Evolutionary conservation across 192 early-diverging fungal species (phyloP).

Genomic region (Rhizophagus sp.): DNA sequence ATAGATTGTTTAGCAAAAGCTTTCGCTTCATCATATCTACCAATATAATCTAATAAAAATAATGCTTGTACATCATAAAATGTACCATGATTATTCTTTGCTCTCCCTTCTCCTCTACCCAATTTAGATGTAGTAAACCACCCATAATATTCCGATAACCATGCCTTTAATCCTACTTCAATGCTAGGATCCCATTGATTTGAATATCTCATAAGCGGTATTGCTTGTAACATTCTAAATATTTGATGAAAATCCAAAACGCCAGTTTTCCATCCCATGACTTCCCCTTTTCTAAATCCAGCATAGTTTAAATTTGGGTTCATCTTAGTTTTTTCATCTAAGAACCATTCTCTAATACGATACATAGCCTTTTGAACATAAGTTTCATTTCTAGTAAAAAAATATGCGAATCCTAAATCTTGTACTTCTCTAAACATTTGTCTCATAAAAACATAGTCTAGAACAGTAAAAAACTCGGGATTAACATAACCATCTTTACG

Average conservation of each 20-base stretch:
- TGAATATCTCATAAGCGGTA: conserved; percentile 41
- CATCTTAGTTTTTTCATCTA: conserved; percentile 58
- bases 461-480: conserved; percentile 50
- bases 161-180: conserved; percentile 37
- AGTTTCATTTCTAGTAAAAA: conserved; percentile 47
- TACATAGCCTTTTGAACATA: conserved; percentile 45
- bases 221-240: conserved; percentile 43
- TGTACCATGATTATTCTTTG: conserved; percentile 58
- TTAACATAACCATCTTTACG: conserved; percentile 52
- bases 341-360: conserved; percentile 55
- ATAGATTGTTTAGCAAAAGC: conserved; percentile 31
- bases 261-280: conserved; percentile 40
- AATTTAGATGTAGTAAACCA: conserved; percentile 40
- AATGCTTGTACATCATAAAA: conserved; percentile 57
- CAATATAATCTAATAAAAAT: conserved; percentile 48
- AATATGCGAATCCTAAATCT: conserved; percentile 54
- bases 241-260: conserved; percentile 51
- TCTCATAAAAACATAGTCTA: conserved; percentile 43
- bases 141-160: conserved; percentile 41
- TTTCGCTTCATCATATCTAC: conserved; percentile 37
- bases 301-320: conserved; percentile 62
- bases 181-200: conserved; percentile 35
- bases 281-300: conserved; percentile 46
- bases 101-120: conserved; percentile 37
- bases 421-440: conserved; percentile 47